These are phyloP conservation scores for Chrysophaeum taylorii DNA, from an alignment of 352 stramenopile genomes.

Conservation along the genomic window DNA sequence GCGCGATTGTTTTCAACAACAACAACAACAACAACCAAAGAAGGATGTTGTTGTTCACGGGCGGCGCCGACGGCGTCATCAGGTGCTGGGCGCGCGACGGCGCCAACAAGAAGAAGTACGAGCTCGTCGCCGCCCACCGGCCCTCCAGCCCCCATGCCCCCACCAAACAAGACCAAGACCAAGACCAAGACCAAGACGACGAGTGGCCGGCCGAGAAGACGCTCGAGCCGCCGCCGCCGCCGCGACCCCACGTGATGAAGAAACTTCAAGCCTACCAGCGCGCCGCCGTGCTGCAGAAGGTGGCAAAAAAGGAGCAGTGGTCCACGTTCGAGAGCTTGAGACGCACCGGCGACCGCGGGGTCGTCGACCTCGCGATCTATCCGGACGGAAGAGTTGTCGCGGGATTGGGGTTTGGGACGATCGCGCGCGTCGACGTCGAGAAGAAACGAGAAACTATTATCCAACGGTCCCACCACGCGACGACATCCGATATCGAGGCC, in stretches of 20 bases:
- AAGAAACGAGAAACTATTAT: too few species aligned
- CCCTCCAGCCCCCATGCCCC: neutral
- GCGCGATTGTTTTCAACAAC: too few species aligned
- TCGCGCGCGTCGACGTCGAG: neutral
- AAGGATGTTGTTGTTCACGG: too few species aligned
- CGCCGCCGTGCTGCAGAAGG: neutral
- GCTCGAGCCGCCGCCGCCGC: too few species aligned
- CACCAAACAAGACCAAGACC: too few species aligned
- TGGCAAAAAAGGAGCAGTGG: neutral
- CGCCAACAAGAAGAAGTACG: neutral
- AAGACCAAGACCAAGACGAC: neutral
- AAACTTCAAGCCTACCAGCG: too few species aligned
- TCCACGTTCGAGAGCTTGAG: neutral
- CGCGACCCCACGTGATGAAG: too few species aligned
- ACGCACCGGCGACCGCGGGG: neutral
- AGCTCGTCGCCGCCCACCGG: neutral
- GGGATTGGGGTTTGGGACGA: neutral
- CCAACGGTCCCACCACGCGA: constrained; percentile 9
- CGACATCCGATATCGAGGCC: constrained; percentile 8
- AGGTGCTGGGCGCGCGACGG: constrained; percentile 17
- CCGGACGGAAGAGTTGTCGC: neutral
- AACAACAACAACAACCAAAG: too few species aligned
- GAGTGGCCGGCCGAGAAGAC: neutral
- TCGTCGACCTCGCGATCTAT: neutral
- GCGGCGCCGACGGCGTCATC: constrained; percentile 18